Conservation (phyloP, 495 filamentous ascomycete species). For the Pyrenula massariospora region DNA sequence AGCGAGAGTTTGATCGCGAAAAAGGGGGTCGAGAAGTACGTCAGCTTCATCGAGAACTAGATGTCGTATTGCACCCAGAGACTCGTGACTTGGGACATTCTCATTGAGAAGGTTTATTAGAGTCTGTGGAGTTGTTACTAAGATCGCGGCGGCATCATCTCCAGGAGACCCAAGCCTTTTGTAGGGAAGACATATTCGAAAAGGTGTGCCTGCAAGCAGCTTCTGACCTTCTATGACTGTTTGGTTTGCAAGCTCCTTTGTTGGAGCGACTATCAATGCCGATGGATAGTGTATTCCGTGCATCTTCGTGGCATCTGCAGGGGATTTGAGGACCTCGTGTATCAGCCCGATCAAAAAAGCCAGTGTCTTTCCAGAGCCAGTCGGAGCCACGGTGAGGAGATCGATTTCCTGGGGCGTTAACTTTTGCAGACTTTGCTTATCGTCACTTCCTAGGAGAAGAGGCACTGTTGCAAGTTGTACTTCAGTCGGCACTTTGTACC, state of each 20-base stretch:
- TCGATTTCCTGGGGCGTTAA: slow-evolving; percentile 35
- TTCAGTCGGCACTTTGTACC: slow-evolving; percentile 79
- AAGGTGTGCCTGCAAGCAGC: slow-evolving; percentile 60
- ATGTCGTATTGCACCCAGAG: slow-evolving; percentile 50
- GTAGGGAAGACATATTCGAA: slow-evolving; percentile 46
- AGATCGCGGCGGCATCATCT: slow-evolving; percentile 50
- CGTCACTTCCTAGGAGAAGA: slow-evolving; percentile 44
- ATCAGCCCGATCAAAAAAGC: slow-evolving; percentile 82
- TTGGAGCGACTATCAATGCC: slow-evolving; percentile 77
- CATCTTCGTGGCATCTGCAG: slow-evolving; percentile 29
- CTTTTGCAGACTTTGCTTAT: slow-evolving; percentile 2
- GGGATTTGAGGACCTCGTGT: slow-evolving; percentile 49
- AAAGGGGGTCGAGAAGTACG: slow-evolving; percentile 81
- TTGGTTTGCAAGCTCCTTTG: slow-evolving; percentile 81
- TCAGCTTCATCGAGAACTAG: slow-evolving; percentile 91
- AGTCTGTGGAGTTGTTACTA: slow-evolving; percentile 78
- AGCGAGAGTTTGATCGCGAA: slow-evolving; percentile 76
- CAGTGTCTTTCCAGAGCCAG: slow-evolving; percentile 94
- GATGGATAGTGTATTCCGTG: slow-evolving; percentile 38
- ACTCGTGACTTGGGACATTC: slow-evolving; percentile 16
- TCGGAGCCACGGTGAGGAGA: slow-evolving; percentile 81
- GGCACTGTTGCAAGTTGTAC: slow-evolving; percentile 84
- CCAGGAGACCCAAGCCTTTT: slow-evolving; percentile 67
- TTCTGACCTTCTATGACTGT: slow-evolving; percentile 89
- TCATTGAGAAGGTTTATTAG: slow-evolving; percentile 62